These are phyloP conservation scores for Euphorbia corollata DNA, from an alignment of 441 rosid genomes.

Conservation along the genomic window DNA sequence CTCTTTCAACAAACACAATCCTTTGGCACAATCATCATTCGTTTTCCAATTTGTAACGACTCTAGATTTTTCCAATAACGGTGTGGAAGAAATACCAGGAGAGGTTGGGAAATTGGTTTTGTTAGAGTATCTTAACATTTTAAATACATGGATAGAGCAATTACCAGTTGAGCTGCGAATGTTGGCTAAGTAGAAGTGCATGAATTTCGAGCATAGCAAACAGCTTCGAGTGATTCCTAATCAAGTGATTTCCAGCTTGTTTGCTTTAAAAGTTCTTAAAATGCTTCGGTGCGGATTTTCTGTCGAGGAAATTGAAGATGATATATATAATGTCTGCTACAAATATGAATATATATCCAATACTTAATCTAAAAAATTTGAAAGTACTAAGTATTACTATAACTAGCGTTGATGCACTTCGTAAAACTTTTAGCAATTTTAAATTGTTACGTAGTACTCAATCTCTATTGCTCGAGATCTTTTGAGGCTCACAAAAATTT, in stretches of 20 bases:
- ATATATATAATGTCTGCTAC: background rate
- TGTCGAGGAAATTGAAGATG: background rate
- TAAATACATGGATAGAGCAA: background rate
- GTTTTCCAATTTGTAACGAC: too few species aligned
- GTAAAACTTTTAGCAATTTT: slow-evolving; percentile 1
- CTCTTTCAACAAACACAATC: too few species aligned
- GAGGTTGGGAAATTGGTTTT: slow-evolving; percentile 17
- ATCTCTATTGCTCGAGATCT: background rate
- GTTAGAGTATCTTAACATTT: slow-evolving; percentile 12
- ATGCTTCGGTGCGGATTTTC: slow-evolving; percentile 7
- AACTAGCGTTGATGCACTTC: background rate
- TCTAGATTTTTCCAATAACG: background rate
- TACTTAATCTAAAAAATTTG: slow-evolving; percentile 17
- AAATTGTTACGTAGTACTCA: slow-evolving; percentile 4
- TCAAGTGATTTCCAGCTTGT: slow-evolving; percentile 19
- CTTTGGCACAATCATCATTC: too few species aligned
- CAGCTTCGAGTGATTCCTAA: slow-evolving; percentile 10
- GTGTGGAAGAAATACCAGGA: background rate
- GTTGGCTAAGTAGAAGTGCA: slow-evolving; percentile 21
- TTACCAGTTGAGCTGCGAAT: slow-evolving; percentile 20
- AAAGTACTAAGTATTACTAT: background rate
- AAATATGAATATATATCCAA: slow-evolving; percentile 13
- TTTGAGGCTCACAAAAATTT: background rate
- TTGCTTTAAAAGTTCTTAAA: slow-evolving; percentile 13
- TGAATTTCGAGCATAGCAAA: slow-evolving; percentile 17